These are phyloP conservation scores for Thalassiosira profunda DNA, from an alignment of 108 stramenopile species.

Conservation along the genomic window DNA sequence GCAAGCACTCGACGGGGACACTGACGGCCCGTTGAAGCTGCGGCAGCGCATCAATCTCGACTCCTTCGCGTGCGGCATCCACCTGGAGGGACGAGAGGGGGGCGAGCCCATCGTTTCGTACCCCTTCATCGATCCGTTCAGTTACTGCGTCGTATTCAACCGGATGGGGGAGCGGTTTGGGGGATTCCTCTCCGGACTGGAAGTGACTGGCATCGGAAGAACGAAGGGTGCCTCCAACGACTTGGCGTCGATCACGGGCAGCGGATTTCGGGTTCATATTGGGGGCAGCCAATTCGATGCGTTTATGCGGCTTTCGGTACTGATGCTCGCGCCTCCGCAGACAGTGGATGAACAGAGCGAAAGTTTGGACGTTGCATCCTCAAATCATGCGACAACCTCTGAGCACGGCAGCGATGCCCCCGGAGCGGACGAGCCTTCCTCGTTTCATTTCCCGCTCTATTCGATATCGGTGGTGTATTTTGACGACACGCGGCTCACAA, in stretches of 20 bases:
- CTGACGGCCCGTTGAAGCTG: too few relatives aligned
- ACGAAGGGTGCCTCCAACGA: conserved; percentile 10
- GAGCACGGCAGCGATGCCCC: not conserved
- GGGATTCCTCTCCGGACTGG: conserved; percentile 27
- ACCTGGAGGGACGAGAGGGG: not conserved
- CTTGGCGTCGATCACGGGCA: not conserved
- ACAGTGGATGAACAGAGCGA: not conserved
- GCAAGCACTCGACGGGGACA: conserved; percentile 1
- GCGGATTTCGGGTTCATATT: conserved; percentile 22
- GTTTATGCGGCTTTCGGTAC: conserved; percentile 22
- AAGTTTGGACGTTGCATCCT: not conserved
- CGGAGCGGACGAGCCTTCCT: conserved; percentile 15
- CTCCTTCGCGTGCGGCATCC: conserved; percentile 18
- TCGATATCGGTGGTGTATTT: conserved; percentile 29
- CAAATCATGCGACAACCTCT: not conserved
- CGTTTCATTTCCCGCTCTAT: conserved; percentile 35
- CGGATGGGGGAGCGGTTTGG: conserved; percentile 27
- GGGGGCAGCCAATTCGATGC: conserved; percentile 30
- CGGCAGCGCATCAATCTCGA: conserved; percentile 19
- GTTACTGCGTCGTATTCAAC: conserved; percentile 35
- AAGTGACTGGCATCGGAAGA: conserved; percentile 20
- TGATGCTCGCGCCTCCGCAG: conserved; percentile 31
- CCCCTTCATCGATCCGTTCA: conserved; percentile 46
- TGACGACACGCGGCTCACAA: conserved; percentile 15
- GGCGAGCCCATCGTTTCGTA: not conserved